Percentiles rank a stretch among this genome's conserved stretches.
Conservation (phyloP, 2,329 filamentous ascomycete species). For the Sphaerulina vaccinii region DNA sequence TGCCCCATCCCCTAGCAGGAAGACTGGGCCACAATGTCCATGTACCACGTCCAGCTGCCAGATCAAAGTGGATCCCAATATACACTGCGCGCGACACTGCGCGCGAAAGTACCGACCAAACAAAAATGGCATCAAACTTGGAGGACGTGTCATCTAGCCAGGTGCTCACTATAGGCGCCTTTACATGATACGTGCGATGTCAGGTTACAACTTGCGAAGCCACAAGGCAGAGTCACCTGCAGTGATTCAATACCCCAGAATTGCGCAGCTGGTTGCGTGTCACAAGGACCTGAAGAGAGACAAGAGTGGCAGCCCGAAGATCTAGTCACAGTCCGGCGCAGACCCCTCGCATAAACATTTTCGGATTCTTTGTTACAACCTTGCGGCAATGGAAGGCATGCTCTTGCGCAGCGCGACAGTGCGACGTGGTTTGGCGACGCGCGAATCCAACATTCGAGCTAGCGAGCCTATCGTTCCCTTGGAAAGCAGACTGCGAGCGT, state of each 20-base stretch:
- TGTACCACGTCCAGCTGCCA: background rate
- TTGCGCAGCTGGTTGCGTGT: constrained; percentile 12
- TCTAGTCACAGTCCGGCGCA: constrained; percentile 17
- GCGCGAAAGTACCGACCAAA: too few relatives aligned
- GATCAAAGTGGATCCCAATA: background rate
- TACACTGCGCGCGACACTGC: too few relatives aligned
- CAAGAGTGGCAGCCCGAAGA: constrained; percentile 15
- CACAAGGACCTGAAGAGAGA: constrained; percentile 12
- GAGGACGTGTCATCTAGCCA: background rate
- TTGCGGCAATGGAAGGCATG: constrained; percentile 11
- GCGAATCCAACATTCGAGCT: constrained; percentile 1
- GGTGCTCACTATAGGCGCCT: background rate
- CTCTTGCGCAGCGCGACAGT: constrained; percentile 1
- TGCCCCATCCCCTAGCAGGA: background rate
- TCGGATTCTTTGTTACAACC: constrained; percentile 19
- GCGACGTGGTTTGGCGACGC: constrained; percentile 16
- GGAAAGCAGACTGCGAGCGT: constrained; percentile 17
- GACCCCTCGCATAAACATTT: constrained; percentile 15
- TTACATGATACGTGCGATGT: constrained; percentile 5
- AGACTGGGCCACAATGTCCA: background rate
- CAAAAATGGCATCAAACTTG: too few relatives aligned
- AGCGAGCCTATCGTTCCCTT: constrained; percentile 15
- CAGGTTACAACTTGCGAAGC: background rate
- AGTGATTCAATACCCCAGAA: background rate
- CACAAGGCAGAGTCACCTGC: background rate